These are phyloP conservation scores for Allium fistulosum DNA, from an alignment of 106 monocot species.

Conservation along the genomic window DNA sequence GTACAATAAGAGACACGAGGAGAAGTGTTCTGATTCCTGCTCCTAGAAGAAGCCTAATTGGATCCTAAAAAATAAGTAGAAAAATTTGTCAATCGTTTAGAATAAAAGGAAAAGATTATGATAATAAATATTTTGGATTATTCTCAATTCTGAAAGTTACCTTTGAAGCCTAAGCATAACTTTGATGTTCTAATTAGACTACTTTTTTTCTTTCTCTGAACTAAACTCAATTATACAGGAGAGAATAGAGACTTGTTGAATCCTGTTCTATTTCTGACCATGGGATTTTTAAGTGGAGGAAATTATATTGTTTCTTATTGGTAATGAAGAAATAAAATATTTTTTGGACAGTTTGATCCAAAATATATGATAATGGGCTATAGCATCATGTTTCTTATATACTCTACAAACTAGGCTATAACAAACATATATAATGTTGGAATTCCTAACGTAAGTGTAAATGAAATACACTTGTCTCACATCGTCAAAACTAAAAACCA, in stretches of 20 bases:
- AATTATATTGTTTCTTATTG: conserved; percentile 17
- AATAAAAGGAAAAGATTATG: neutral
- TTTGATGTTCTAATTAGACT: neutral
- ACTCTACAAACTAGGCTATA: too few relatives aligned
- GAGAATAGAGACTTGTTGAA: neutral
- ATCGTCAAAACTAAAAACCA: too few relatives aligned
- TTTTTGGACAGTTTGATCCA: neutral
- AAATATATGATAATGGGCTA: too few relatives aligned
- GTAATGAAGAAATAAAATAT: neutral
- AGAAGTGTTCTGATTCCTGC: conserved; percentile 82
- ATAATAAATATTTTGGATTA: neutral
- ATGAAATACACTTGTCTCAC: too few relatives aligned
- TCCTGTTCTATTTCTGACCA: conserved; percentile 16
- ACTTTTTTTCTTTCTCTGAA: neutral
- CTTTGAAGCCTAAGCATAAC: conserved; percentile 47
- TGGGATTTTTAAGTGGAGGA: conserved; percentile 46
- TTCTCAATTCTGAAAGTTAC: conserved; percentile 12
- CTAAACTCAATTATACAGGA: neutral
- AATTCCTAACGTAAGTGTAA: too few relatives aligned
- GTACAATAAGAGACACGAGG: conserved; percentile 60
- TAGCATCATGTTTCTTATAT: too few relatives aligned
- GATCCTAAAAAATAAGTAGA: conserved; percentile 45
- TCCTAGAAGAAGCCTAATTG: conserved; percentile 58
- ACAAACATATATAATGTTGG: too few relatives aligned
- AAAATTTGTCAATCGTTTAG: neutral